Conservation (phyloP, 305 asterid genomes). For the Fraxinus sp. region DNA sequence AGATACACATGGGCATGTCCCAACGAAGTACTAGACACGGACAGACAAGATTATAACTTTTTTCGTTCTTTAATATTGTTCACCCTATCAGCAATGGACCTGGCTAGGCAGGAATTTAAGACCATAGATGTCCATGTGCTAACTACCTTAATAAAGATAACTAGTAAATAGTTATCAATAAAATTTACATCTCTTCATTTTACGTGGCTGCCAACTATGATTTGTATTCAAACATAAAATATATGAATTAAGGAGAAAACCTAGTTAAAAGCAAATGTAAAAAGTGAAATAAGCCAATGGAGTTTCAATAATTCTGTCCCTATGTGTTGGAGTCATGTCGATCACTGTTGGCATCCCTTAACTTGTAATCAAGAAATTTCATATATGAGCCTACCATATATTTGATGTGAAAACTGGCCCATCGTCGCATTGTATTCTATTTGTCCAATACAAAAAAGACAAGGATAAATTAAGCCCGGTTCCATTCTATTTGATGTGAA, state of each 20-base stretch:
- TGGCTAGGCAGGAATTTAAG: background rate
- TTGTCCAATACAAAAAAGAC: background rate
- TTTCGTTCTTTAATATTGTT: background rate
- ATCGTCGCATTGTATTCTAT: background rate
- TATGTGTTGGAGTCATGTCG: background rate
- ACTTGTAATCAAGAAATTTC: background rate
- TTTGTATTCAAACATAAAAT: background rate
- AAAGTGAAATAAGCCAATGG: conserved; percentile 12
- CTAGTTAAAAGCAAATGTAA: conserved; percentile 21
- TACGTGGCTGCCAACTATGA: background rate
- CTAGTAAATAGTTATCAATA: background rate
- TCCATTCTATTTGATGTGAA: background rate
- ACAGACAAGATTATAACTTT: background rate
- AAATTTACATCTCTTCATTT: background rate
- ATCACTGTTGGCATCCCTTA: background rate
- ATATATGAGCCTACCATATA: background rate
- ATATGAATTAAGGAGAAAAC: conserved; percentile 18
- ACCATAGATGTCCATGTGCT: background rate
- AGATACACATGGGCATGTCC: background rate
- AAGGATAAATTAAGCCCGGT: background rate
- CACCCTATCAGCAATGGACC: background rate
- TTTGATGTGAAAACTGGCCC: background rate
- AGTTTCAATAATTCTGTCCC: conserved; percentile 16
- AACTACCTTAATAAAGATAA: background rate
- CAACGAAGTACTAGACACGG: background rate